Evolutionary conservation across 2,329 filamentous ascomycete species (phyloP), one percentile per base, ranked within the genome.

Genomic region (Macrophomina pseudophaseolina): DNA sequence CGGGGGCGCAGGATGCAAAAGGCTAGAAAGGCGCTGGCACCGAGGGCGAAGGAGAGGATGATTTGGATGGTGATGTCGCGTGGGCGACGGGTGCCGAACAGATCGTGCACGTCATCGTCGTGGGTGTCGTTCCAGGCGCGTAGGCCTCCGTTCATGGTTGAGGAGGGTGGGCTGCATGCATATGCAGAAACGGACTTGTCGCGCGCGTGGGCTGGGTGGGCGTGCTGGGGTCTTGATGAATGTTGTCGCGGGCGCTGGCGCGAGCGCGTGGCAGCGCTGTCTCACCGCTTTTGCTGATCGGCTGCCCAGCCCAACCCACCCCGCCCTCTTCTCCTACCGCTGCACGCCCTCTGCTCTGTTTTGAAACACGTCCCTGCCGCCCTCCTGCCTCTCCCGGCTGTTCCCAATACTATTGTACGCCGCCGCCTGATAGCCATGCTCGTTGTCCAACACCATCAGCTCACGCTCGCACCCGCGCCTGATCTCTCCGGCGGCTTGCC

Each of bases 1-100:
- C 93, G 89, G 70, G 94, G 93, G 58, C 95, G 90, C 32, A 99
- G 83, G 56, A 92, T 88, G 75, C 92, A 95, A 72, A 97, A 97
- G 23, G 87, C 83, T 38, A 93, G 69, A 73, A 95, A 92, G 38
- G 91, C 91, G 5, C 85, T 83, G 51, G 90, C 70, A 38, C 92
- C 93, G 42, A 96, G 82, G 5, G 85, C 80, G 49, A 91, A 76
- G 7, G 92, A 94, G 72, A 96, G 83, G 67, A 88, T 85, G 62
- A 93, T 85, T 80, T 96, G 92, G 60, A 85, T 81, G 23, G 78
- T 78, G 2, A 83, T 80, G 71, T 85, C 83, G 70, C 81, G 78
- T 30, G 79, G 78, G 54, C 75, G 77, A 53, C 67, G 70, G n/a
- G 69, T 72, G 67, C 79, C 80, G 46, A 70, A 72, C 9, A 75